A percentile compares a stretch with the other conserved stretches of the same genome.
These are phyloP conservation scores for Nasturtium officinale DNA, from an alignment of 345 rosid species.

Conservation along the genomic window DNA sequence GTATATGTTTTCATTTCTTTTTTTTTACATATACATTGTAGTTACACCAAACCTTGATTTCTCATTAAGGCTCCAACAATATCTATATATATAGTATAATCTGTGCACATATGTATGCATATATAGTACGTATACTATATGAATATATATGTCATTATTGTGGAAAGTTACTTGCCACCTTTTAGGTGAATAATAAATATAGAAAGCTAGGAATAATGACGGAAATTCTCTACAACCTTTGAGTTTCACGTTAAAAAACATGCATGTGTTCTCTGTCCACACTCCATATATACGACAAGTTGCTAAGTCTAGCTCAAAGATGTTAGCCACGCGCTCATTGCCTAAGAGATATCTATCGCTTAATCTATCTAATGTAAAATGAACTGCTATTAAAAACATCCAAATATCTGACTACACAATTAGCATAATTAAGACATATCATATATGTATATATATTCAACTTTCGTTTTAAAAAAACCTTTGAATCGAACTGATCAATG, in stretches of 20 bases:
- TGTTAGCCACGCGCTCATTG: not conserved
- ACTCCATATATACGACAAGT: not conserved
- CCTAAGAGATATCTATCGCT: not conserved
- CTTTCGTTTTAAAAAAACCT: not conserved
- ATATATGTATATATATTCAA: not conserved
- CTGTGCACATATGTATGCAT: conserved; percentile 17
- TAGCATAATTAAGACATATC: not conserved
- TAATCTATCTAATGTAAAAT: not conserved
- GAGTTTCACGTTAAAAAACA: conserved; percentile 13
- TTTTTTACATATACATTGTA: conserved; percentile 14
- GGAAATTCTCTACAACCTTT: not conserved
- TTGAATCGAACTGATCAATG: conserved; percentile 11
- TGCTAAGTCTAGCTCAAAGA: not conserved
- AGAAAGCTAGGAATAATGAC: conserved; percentile 20
- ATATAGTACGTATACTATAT: conserved; percentile 26
- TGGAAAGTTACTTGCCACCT: conserved; percentile 33
- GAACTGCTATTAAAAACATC: not conserved
- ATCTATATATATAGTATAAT: conserved; percentile 11
- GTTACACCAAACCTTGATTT: conserved; percentile 46
- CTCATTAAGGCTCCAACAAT: conserved; percentile 30
- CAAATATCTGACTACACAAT: not conserved
- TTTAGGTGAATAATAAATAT: conserved; percentile 24
- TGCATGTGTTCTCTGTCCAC: conserved; percentile 18
- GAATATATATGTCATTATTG: conserved; percentile 18
- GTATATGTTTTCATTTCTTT: not conserved